Evolutionary conservation across 371 early-diverging fungal species (phyloP).

Genomic region (Rhizopus delemar): DNA sequence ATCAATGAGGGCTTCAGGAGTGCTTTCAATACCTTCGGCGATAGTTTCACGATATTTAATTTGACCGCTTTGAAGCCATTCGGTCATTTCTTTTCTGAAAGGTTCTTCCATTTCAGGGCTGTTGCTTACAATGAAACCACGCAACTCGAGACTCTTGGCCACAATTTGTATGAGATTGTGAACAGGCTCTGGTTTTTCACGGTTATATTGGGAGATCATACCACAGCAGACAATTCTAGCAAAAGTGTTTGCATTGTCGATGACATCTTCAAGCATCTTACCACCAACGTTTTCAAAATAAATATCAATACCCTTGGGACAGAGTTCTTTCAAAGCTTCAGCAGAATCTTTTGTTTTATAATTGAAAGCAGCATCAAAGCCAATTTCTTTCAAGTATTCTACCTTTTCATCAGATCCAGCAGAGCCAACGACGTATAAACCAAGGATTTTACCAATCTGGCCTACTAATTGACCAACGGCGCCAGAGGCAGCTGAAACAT

Average conservation of each 20-base stretch:
- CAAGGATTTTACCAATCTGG: constrained; percentile 70
- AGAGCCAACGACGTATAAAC: constrained; percentile 70
- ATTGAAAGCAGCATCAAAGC: constrained; percentile 80
- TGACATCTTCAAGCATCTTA: constrained; percentile 64
- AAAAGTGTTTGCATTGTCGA: constrained; percentile 51
- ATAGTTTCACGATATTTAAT: constrained; percentile 65
- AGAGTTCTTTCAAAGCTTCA: constrained; percentile 45
- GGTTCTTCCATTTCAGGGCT: constrained; percentile 38
- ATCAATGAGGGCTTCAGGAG: constrained; percentile 73
- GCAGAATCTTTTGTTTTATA: constrained; percentile 68
- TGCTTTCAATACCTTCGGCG: constrained; percentile 73
- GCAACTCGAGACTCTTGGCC: constrained; percentile 53
- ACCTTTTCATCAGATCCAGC: constrained; percentile 81
- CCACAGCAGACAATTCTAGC: constrained; percentile 65
- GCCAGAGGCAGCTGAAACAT: constrained; percentile 47
- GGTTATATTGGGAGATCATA: constrained; percentile 75
- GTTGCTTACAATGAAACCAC: constrained; percentile 62
- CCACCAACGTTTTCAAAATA: constrained; percentile 77
- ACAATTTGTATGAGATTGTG: constrained; percentile 43
- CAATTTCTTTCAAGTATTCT: constrained; percentile 57
- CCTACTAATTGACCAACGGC: constrained; percentile 58
- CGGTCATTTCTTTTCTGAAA: constrained; percentile 60
- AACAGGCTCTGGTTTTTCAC: constrained; percentile 29
- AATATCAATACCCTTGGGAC: constrained; percentile 72
- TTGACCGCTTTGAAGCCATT: constrained; percentile 67